Evolutionary conservation across 805 yeast genomes (phyloP).

Genomic region (Candida koratica): DNA sequence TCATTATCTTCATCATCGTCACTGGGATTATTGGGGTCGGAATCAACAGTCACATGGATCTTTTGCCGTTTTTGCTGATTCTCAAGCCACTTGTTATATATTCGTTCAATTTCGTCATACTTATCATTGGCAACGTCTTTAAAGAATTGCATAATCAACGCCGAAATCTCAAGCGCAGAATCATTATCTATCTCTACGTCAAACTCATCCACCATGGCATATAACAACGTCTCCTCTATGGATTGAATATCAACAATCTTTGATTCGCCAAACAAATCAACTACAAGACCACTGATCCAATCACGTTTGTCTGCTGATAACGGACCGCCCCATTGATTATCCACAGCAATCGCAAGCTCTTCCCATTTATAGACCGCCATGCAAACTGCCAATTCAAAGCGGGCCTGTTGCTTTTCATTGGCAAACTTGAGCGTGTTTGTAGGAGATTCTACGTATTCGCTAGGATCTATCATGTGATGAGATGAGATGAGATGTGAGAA

Average conservation of each 20-base stretch:
- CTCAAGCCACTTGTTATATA: slow-evolving; percentile 57
- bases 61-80: slow-evolving; percentile 39
- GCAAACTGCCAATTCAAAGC: slow-evolving; percentile 89
- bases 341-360: slow-evolving; percentile 82
- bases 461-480: slow-evolving; percentile 27
- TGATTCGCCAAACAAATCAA: slow-evolving; percentile 64
- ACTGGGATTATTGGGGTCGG: slow-evolving; percentile 64
- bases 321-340: slow-evolving; percentile 93
- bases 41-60: slow-evolving; percentile 42
- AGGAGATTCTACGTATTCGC: slow-evolving; percentile 54
- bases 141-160: slow-evolving; percentile 60
- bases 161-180: slow-evolving; percentile 73
- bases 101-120: slow-evolving; percentile 52
- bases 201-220: slow-evolving; percentile 94
- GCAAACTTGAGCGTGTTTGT: slow-evolving; percentile 38
- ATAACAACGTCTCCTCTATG: slow-evolving; percentile 78
- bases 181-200: slow-evolving; percentile 87
- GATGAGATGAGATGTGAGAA: not conserved
- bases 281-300: slow-evolving; percentile 82
- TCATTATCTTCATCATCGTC: slow-evolving; percentile 46
- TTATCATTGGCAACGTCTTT: slow-evolving; percentile 54
- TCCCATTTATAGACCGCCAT: slow-evolving; percentile 93
- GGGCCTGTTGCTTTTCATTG: slow-evolving; percentile 69
- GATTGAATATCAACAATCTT: slow-evolving; percentile 69
- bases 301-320: slow-evolving; percentile 88